Conservation (phyloP, 2,329 filamentous ascomycete species). For the Aspergillus amoenus region DNA sequence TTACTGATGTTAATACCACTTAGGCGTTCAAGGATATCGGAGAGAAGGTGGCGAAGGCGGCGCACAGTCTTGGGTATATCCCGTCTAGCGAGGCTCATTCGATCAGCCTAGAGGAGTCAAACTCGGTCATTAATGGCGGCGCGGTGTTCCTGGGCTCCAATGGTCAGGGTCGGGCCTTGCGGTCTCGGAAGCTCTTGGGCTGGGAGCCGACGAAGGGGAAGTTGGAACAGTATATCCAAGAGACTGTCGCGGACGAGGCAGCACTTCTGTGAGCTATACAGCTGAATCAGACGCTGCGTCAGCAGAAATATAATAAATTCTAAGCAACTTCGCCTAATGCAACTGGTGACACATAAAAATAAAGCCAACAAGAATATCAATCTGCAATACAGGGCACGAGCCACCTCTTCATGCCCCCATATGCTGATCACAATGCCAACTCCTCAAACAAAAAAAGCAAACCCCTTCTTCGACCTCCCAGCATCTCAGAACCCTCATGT, state of each 20-base stretch:
- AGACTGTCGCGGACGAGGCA: conserved; percentile 24
- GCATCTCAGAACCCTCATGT: too few relatives aligned
- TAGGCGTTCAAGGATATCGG: conserved; percentile 24
- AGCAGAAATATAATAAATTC: too few relatives aligned
- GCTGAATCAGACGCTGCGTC: too few relatives aligned
- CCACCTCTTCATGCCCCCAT: too few relatives aligned
- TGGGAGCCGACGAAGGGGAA: conserved; percentile 24
- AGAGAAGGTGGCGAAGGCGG: conserved; percentile 21
- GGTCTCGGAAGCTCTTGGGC: conserved; percentile 22
- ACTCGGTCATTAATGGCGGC: conserved; percentile 23
- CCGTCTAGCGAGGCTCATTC: conserved; percentile 20
- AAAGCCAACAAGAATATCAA: too few relatives aligned
- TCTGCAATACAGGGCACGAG: too few relatives aligned
- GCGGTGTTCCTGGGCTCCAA: conserved; percentile 33
- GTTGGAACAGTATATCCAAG: conserved; percentile 26
- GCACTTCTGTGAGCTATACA: too few relatives aligned
- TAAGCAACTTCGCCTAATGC: too few relatives aligned
- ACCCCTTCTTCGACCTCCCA: too few relatives aligned
- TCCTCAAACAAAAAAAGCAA: too few relatives aligned
- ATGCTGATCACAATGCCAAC: too few relatives aligned
- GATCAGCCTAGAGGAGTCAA: conserved; percentile 24
- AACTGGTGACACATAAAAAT: too few relatives aligned
- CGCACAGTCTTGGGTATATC: conserved; percentile 20
- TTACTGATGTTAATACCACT: background rate
- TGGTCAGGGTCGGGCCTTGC: conserved; percentile 21